Base-by-base conservation (phyloP, 2,329 filamentous ascomycete genomes). In the Orbilia blumenaviensis region DNA sequence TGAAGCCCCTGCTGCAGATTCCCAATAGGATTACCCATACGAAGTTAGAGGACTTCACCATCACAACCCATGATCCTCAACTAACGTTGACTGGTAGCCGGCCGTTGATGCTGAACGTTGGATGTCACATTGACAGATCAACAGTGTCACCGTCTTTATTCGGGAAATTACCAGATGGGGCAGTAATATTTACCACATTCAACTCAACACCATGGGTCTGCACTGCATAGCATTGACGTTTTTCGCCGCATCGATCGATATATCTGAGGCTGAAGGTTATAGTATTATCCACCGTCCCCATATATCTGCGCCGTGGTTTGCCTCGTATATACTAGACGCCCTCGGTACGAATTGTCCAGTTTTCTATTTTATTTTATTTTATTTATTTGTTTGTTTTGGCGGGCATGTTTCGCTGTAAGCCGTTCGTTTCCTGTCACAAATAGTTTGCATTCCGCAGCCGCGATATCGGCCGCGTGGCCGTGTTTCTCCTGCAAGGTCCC, bases 281-380 rank as follows among this genome's bases (percentile, higher is more conserved):
- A 25, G 7, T 25, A 42, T 60, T 25, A 50, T 32, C 23, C 29
- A 34, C 42, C 42, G n/a, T 16, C 46, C 25, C 66, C 62, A 66
- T 74, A 50, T 66, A 74, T 58, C 52, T 74, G 69, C 25, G 18
- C 69, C 69, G 48, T 74, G 69, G 62, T 61, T 62, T 74, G 62
- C 69, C 32, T 74, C 62, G 63, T 66, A 62, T 66, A 67, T 50
- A 74, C 46, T 52, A 29, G 50, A 56, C 50, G 23, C 27, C 50
- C 23, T 56, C 50, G 52, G 29, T 56, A 56, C 52, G 32, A 25
- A 56, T 56, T 56, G 52, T 56, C 48, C 12, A 41, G n/a, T n/a
- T n/a, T n/a, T n/a, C n/a, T n/a, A n/a, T n/a, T n/a, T n/a, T n/a
- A n/a, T n/a, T n/a, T n/a, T n/a, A n/a, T n/a, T n/a, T n/a, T n/a